phyloP scores from a whole-genome alignment of 192 early-diverging fungal species.

The Pilaira anomala region DNA sequence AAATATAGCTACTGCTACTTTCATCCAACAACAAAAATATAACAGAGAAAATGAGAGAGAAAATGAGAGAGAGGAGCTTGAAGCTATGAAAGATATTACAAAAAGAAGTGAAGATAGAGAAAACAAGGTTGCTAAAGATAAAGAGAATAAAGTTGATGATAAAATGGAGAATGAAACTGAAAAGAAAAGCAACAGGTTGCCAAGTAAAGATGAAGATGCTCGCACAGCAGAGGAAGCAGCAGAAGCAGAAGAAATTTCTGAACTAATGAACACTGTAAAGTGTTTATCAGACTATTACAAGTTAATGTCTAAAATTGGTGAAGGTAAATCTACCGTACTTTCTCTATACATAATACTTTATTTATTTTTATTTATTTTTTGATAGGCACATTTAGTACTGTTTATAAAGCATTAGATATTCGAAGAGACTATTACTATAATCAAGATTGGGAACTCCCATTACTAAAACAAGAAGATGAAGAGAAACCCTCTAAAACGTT shows the following conservation, averaged over 20 bases:
- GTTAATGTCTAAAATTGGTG: constrained; percentile 77
- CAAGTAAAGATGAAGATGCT: background rate
- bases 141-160: background rate
- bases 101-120: background rate
- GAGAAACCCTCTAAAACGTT: background rate
- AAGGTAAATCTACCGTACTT: constrained; percentile 61
- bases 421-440: constrained; percentile 73
- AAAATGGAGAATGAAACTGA: background rate
- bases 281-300: constrained; percentile 57
- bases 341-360: background rate
- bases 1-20: too few species aligned
- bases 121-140: background rate
- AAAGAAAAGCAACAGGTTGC: background rate
- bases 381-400: constrained; percentile 85
- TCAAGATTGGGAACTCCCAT: constrained; percentile 47
- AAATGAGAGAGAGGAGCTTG: background rate
- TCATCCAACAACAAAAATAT: too few species aligned
- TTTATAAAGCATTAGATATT: constrained; percentile 87
- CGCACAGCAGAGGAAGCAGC: background rate
- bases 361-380: background rate
- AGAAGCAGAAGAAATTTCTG: constrained; percentile 11
- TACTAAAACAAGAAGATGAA: background rate
- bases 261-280: constrained; percentile 42
- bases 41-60: too few species aligned
- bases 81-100: background rate